phyloP scores from a whole-genome alignment of 495 filamentous ascomycete genomes.

The Daldinia grandis region DNA sequence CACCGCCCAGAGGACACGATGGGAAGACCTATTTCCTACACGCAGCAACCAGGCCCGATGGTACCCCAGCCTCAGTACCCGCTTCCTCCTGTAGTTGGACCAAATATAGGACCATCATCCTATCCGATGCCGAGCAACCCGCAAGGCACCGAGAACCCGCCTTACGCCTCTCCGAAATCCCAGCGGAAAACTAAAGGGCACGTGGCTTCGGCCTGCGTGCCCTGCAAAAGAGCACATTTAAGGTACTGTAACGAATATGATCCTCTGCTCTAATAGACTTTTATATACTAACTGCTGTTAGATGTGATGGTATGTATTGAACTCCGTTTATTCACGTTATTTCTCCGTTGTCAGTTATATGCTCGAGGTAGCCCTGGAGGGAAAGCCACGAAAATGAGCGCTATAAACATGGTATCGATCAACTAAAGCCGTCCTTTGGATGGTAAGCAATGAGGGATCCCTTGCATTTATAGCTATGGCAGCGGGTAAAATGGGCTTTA shows the following conservation, averaged over 20 bases:
- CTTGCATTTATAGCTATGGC: neutral
- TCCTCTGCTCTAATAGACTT: slow-evolving; percentile 22
- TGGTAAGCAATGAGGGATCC: neutral
- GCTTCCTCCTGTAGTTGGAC: slow-evolving; percentile 49
- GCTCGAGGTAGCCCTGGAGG: neutral
- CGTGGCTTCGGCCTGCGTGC: slow-evolving; percentile 95
- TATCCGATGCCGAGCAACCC: slow-evolving; percentile 50
- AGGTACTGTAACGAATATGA: slow-evolving; percentile 52
- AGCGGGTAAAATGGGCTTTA: neutral
- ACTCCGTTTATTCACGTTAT: slow-evolving; percentile 21
- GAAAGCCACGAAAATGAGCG: neutral
- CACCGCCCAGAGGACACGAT: slow-evolving; percentile 50
- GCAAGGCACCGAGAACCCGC: slow-evolving; percentile 46
- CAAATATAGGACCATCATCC: slow-evolving; percentile 44
- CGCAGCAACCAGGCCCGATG: slow-evolving; percentile 46
- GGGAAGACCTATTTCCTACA: slow-evolving; percentile 49
- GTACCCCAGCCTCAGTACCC: slow-evolving; percentile 45
- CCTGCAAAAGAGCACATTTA: slow-evolving; percentile 96
- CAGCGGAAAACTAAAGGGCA: slow-evolving; percentile 92
- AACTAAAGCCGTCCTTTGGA: neutral
- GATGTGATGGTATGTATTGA: slow-evolving; percentile 61
- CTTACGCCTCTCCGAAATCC: slow-evolving; percentile 64
- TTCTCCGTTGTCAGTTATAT: slow-evolving; percentile 17
- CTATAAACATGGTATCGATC: neutral
- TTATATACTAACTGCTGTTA: slow-evolving; percentile 42